These are phyloP conservation scores for Aspergillus nomiae DNA, from an alignment of 2,329 filamentous ascomycete species.

Conservation along the genomic window DNA sequence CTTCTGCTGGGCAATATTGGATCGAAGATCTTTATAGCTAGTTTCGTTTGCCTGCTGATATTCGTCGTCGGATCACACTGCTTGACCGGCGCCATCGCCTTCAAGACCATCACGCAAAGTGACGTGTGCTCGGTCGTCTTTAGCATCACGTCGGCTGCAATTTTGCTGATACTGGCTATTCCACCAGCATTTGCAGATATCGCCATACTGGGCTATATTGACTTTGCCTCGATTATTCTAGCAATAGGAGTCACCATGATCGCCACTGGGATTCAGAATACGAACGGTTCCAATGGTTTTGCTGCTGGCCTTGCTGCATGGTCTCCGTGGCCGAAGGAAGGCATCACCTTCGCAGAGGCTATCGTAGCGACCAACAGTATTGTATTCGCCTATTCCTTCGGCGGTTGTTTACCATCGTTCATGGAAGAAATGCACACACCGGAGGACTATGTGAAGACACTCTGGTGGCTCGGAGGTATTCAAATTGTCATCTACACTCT, in stretches of 20 bases:
- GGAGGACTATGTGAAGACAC: conserved; percentile 8
- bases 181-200: conserved; percentile 36
- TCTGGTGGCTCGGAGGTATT: conserved; percentile 10
- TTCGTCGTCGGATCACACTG: conserved; percentile 48
- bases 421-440: conserved; percentile 9
- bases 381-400: conserved; percentile 43
- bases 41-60: conserved; percentile 46
- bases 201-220: conserved; percentile 35
- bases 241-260: conserved; percentile 36
- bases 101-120: conserved; percentile 41
- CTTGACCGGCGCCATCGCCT: conserved; percentile 50
- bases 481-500: conserved; percentile 14
- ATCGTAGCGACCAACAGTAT: conserved; percentile 32
- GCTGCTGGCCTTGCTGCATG: conserved; percentile 3
- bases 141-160: conserved; percentile 43
- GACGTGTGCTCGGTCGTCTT: conserved; percentile 40
- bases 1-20: conserved; percentile 45
- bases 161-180: conserved; percentile 32
- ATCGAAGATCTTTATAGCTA: conserved; percentile 40
- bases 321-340: conserved; percentile 22
- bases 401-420: conserved; percentile 16
- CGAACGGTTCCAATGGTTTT: conserved; percentile 18
- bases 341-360: conserved; percentile 25
- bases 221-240: conserved; percentile 35
- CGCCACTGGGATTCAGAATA: conserved; percentile 30